Evolutionary conservation across 1,139 yeast genomes (phyloP).

Genomic region (Magnusiomyces fungicola): DNA sequence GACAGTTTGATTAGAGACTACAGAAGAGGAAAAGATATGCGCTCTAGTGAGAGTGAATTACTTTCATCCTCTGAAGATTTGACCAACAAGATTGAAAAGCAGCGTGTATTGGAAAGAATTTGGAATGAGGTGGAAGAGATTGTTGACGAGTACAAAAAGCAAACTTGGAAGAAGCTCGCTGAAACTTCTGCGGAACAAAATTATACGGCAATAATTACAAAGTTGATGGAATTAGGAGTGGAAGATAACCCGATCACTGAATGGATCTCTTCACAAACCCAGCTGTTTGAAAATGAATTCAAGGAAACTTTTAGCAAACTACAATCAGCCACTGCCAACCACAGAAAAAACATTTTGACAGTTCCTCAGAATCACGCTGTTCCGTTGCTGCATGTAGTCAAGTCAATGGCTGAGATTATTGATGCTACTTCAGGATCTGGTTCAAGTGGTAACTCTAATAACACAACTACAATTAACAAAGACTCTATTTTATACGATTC

Average conservation of each 20-base stretch:
- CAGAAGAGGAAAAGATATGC: constrained; percentile 44
- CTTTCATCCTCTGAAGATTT: constrained; percentile 11
- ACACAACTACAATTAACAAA: constrained; percentile 10
- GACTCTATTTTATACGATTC: constrained; percentile 34
- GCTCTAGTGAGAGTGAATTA: constrained; percentile 22
- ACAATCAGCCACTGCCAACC: constrained; percentile 27
- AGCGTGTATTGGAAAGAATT: constrained; percentile 41
- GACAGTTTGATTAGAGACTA: constrained; percentile 66
- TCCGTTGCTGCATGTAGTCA: constrained; percentile 20
- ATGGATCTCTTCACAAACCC: constrained; percentile 48
- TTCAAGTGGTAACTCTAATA: constrained; percentile 8
- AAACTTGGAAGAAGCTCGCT: constrained; percentile 54
- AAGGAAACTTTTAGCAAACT: constrained; percentile 36
- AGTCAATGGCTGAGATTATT: constrained; percentile 8
- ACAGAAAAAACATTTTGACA: constrained; percentile 29
- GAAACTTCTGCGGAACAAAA: constrained; percentile 36
- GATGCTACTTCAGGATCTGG: constrained; percentile 2
- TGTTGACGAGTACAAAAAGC: constrained; percentile 55
- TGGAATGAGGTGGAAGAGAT: constrained; percentile 64
- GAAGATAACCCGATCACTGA: constrained; percentile 58
- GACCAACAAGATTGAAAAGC: constrained; percentile 22
- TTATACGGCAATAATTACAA: constrained; percentile 50
- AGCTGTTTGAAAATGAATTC: constrained; percentile 35
- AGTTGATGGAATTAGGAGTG: constrained; percentile 52
- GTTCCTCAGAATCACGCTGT: constrained; percentile 24